Evolutionary conservation across 1,284 basidiomycete species (phyloP), one percentile per base, ranked within the genome.

Genomic region (Cryptococcus sp.): DNA sequence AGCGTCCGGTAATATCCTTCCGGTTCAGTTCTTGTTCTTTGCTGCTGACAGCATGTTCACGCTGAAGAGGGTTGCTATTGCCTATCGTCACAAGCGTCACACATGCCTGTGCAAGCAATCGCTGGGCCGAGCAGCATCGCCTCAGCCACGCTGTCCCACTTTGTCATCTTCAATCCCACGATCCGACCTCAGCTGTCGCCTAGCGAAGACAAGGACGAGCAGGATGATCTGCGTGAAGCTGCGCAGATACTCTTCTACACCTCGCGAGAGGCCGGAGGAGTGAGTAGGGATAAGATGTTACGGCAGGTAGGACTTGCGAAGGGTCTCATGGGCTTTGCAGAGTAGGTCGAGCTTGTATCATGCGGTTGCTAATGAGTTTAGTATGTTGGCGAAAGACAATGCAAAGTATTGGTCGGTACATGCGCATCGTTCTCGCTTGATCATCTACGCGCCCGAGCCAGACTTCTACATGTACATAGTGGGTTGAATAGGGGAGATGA

Each of bases 191-290:
- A 43, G 37, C 43, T 46, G 41, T 37, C 40, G 41, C 38, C n/a
- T n/a, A 34, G 38, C 20, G 49, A 26, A 15, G 70, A 74, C 48
- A 59, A 54, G 26, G 70, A 74, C 39, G 64, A 73, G 5, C 69
- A 77, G 38, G 75, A 75, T 53, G 75, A 77, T 57, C 56, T 70
- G 22, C 58, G 61, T 39, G 71, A 77, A 54, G 75, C 74, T 6
- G 64, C 67, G 5, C 75, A 77, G 65, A 75, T 77, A 45, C 46
- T 75, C 1, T 77, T 75, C 57, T 77, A 77, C 62, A 77, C 73
- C 16, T 67, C 66, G 5, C 58, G 66, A 26, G 64, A 70, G 39
- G 64, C 61, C 3, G 65, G 67, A 5, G 62, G 68, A 16, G 72
- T 77, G 17, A 72, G 66, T 55, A 55, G 75, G 45, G 70, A 75